Conservation (phyloP, 1,284 basidiomycete genomes). For the Crepidotus sp. region DNA sequence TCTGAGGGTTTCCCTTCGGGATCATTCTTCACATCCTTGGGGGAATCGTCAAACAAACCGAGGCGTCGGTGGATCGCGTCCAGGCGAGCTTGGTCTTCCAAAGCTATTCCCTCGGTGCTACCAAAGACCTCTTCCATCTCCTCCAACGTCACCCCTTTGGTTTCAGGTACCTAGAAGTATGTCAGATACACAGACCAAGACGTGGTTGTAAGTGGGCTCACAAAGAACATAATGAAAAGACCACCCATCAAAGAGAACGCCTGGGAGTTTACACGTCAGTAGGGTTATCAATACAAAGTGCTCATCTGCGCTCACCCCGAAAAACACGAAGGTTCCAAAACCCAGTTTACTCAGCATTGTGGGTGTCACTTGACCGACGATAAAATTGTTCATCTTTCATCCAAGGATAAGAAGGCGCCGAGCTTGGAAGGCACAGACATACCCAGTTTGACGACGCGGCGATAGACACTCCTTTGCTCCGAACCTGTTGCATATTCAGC, state of each 20-base stretch:
- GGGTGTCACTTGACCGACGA: constrained; percentile 51
- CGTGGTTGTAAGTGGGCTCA: constrained; percentile 26
- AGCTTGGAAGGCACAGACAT: constrained; percentile 15
- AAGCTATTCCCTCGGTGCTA: constrained; percentile 39
- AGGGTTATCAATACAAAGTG: too few species aligned
- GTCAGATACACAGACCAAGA: background rate
- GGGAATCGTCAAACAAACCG: constrained; percentile 31
- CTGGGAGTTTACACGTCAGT: constrained; percentile 22
- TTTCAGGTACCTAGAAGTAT: constrained; percentile 47
- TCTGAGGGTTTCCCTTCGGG: constrained; percentile 12
- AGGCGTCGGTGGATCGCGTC: constrained; percentile 49
- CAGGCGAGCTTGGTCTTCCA: constrained; percentile 47
- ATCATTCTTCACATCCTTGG: constrained; percentile 19
- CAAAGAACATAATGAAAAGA: constrained; percentile 53
- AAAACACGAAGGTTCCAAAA: constrained; percentile 64
- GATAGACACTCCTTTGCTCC: constrained; percentile 62
- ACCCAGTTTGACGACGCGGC: constrained; percentile 67
- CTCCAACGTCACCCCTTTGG: constrained; percentile 57
- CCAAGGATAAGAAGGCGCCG: background rate
- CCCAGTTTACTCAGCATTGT: constrained; percentile 49
- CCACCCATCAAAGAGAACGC: constrained; percentile 56
- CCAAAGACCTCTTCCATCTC: constrained; percentile 69
- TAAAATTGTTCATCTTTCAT: constrained; percentile 68
- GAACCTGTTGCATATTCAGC: constrained; percentile 26
- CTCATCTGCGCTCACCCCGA: constrained; percentile 37